Base-by-base conservation (phyloP, 345 rosid genomes). In the Pistacia atlantica region DNA sequence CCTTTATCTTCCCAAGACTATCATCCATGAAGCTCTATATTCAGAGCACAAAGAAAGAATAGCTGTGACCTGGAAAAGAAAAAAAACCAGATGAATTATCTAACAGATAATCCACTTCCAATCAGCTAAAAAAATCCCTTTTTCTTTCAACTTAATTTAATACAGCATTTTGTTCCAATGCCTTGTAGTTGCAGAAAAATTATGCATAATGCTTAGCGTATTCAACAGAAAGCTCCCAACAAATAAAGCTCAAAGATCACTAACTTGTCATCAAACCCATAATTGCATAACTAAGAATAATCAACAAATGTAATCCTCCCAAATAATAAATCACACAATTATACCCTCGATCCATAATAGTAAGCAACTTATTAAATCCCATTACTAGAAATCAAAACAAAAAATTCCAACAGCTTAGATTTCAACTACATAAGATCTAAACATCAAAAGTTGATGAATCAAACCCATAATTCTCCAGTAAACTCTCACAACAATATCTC, bases 21-120 rank as follows among this genome's bases (percentile, higher is more conserved):
- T 86, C 97, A 82, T 81, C 99, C 98, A 95, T 95, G 83, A 86
- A 92, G 84, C 82, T 69, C 82, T 69, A 54, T 42, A 56, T 51
- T 67, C 49, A 49, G 73, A 69, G 62, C 11, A 73, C 71, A n/a
- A 73, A 60, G 38, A 78, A 55, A 62, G 35, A 35, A 38, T 58
- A 76, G 56, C 71, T 67, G 17, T 33, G 60, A 67, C 69, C 69
- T 64, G 61, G 48, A 35, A 45, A 77, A 8, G 17, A 28, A 31
- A 51, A 11, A 31, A 11, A 22, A 18, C 9, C 33, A 51, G 13
- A 3, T 37, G 20, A 6, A 9, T 57, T 46, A 45, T 37, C 45
- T 11, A 51, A 48, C 54, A 31, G 14, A 3, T 52, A 28, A 31
- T 52, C 59, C 6, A 68, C 12, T 49, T 68, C 5, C 55, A 13